Conservation (phyloP, 495 filamentous ascomycete genomes). For the Tuber magnatum region DNA sequence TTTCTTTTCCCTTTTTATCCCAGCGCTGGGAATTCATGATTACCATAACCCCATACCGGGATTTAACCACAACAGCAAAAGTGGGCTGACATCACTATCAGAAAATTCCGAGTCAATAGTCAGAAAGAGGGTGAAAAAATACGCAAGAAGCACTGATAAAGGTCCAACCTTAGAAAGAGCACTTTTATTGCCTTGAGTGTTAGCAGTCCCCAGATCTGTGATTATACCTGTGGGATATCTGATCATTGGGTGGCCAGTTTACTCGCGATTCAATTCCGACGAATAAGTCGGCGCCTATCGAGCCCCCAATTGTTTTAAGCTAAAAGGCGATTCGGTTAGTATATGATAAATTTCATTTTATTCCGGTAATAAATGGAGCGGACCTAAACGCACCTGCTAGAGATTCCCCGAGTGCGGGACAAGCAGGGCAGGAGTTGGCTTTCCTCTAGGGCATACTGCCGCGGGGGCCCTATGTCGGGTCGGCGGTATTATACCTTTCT, state of each 20-base stretch:
- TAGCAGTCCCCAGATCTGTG: background rate
- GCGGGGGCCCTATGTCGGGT: too few relatives aligned
- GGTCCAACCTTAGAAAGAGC: conserved; percentile 59
- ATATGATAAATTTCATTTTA: background rate
- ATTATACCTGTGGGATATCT: background rate
- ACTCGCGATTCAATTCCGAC: conserved; percentile 53
- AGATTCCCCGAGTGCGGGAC: background rate
- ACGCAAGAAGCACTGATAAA: conserved; percentile 60
- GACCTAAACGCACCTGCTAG: background rate
- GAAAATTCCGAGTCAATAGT: conserved; percentile 41
- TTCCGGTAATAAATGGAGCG: background rate
- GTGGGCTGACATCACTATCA: conserved; percentile 53
- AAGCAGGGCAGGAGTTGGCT: too few relatives aligned
- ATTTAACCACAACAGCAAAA: conserved; percentile 55
- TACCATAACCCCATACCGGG: conserved; percentile 35
- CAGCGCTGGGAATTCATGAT: conserved; percentile 44
- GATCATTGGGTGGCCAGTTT: background rate
- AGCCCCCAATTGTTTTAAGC: conserved; percentile 61
- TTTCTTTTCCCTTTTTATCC: conserved; percentile 8
- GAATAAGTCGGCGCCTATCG: conserved; percentile 71
- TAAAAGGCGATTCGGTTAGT: conserved; percentile 44
- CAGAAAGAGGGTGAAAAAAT: conserved; percentile 31
- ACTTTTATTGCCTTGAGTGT: conserved; percentile 17
- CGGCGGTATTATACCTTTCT: too few relatives aligned
- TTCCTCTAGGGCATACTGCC: too few relatives aligned